Evolutionary conservation across 192 early-diverging fungal species (phyloP).

Genomic region (Spizellomyces punctatus): DNA sequence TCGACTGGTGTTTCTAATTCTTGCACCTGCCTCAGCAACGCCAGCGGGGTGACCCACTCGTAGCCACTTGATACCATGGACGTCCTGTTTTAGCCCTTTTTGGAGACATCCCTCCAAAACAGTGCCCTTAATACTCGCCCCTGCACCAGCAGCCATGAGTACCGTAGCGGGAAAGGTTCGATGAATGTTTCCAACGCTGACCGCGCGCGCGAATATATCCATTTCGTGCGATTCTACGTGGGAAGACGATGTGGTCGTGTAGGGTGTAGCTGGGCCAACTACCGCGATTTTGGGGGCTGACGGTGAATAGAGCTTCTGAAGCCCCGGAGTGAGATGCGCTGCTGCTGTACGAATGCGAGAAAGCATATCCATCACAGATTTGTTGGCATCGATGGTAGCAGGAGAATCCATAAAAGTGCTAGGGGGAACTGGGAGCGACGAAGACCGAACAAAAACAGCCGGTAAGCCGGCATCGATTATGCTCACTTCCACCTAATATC

Average conservation of each 20-base stretch:
- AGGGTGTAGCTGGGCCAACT: background rate
- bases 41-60: slow-evolving; percentile 17
- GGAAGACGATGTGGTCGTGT: slow-evolving; percentile 1
- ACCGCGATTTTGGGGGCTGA: slow-evolving; percentile 8
- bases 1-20: background rate
- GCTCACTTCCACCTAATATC: too few relatives aligned
- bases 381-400: too few relatives aligned
- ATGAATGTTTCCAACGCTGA: slow-evolving; percentile 13
- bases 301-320: background rate
- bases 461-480: slow-evolving; percentile 6
- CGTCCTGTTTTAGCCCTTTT: background rate
- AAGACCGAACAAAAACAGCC: background rate
- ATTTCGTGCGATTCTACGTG: background rate
- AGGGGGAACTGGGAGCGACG: slow-evolving; percentile 5
- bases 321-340: too few relatives aligned
- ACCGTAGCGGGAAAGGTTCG: slow-evolving; percentile 5
- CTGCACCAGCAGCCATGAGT: slow-evolving; percentile 7
- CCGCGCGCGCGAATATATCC: slow-evolving; percentile 6
- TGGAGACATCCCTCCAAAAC: background rate
- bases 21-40: slow-evolving; percentile 5
- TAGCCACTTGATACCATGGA: background rate
- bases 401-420: background rate
- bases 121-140: background rate
- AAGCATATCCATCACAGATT: too few relatives aligned
- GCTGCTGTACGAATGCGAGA: too few relatives aligned